Conservation (phyloP, 495 filamentous ascomycete species). For the Neurospora sp. region DNA sequence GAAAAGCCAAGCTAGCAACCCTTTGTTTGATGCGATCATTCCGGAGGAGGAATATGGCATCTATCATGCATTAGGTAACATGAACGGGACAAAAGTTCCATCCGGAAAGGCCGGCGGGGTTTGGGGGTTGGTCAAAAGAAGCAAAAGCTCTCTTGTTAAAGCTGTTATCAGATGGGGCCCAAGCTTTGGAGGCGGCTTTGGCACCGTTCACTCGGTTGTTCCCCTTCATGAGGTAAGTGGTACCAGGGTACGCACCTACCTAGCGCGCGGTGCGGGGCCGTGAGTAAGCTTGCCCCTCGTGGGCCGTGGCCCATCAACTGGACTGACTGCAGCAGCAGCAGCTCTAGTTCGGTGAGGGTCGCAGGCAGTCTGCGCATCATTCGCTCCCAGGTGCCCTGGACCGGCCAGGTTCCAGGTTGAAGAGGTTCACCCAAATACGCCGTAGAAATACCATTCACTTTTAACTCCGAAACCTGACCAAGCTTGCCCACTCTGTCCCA, state of each 20-base stretch:
- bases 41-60: not conserved
- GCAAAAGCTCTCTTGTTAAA: not conserved
- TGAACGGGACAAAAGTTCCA: not conserved
- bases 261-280: constrained; percentile 17
- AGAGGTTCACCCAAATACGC: constrained; percentile 2
- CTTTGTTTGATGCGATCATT: not conserved
- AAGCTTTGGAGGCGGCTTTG: not conserved
- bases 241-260: constrained; percentile 8
- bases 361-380: constrained; percentile 18
- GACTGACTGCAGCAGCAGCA: not conserved
- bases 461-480: constrained; percentile 24
- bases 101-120: not conserved
- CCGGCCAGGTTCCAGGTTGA: not conserved
- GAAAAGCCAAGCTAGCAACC: not conserved
- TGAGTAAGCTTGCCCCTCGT: constrained; percentile 31
- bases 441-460: constrained; percentile 23
- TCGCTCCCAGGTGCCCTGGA: constrained; percentile 4
- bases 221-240: constrained; percentile 1
- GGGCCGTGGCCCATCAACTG: constrained; percentile 10
- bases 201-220: not conserved
- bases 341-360: not conserved
- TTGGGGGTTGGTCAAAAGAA: not conserved
- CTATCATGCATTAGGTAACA: not conserved
- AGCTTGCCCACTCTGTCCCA: constrained; percentile 6
- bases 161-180: not conserved